These are phyloP conservation scores for Aureobasidium zeae DNA, from an alignment of 2,329 filamentous ascomycete genomes.

Conservation along the genomic window DNA sequence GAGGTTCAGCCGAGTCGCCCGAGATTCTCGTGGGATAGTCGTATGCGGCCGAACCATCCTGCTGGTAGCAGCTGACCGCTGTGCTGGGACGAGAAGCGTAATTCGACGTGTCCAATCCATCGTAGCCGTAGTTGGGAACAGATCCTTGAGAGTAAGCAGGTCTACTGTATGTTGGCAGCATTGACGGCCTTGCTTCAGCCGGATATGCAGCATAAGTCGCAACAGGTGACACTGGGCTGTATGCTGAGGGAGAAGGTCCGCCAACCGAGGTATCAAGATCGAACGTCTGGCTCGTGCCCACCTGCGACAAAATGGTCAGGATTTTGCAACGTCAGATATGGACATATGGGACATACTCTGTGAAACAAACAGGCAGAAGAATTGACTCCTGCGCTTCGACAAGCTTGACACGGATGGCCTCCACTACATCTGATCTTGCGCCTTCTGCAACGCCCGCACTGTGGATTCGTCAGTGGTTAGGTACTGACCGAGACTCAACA, in stretches of 20 bases:
- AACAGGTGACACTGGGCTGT: slow-evolving; percentile 1
- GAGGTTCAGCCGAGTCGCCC: slow-evolving; percentile 20
- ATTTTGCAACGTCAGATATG: background rate
- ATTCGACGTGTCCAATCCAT: slow-evolving; percentile 19
- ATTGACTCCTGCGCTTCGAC: slow-evolving; percentile 61
- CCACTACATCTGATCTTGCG: slow-evolving; percentile 94
- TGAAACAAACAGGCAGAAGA: slow-evolving; percentile 62
- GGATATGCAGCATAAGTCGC: slow-evolving; percentile 7
- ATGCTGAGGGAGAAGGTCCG: slow-evolving; percentile 8
- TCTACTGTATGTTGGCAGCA: background rate
- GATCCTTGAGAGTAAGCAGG: slow-evolving; percentile 7
- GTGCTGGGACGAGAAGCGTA: slow-evolving; percentile 21
- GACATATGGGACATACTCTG: slow-evolving; percentile 46
- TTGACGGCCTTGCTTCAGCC: background rate
- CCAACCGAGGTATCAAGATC: slow-evolving; percentile 7
- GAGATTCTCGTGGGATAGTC: slow-evolving; percentile 23
- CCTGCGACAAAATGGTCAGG: slow-evolving; percentile 1
- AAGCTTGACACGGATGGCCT: slow-evolving; percentile 76
- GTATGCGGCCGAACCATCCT: slow-evolving; percentile 22
- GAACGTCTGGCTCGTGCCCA: slow-evolving; percentile 15
- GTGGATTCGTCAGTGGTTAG: background rate
- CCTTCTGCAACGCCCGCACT: slow-evolving; percentile 86
- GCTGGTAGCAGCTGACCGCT: slow-evolving; percentile 20
- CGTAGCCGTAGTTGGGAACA: slow-evolving; percentile 6
- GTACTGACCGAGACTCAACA: slow-evolving; percentile 42